Percentiles rank a stretch among this genome's conserved stretches.
Conservation (phyloP, 208 protist species). For the Kentomonas sorsogonicus region DNA sequence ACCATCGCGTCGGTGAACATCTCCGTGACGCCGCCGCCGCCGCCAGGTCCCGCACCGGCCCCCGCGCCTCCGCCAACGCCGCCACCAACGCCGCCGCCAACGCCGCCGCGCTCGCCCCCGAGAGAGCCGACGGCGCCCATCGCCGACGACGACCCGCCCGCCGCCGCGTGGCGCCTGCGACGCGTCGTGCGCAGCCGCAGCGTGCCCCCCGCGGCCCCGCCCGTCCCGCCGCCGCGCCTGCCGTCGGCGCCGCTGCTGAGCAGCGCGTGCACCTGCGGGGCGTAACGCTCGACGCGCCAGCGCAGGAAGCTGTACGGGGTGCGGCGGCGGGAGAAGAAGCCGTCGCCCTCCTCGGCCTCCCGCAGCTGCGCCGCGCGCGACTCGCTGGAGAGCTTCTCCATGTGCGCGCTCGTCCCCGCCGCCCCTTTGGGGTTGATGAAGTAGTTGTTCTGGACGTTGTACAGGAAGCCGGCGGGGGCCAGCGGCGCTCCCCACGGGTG, state of each 20-base stretch:
- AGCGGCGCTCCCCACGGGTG: constrained; percentile 65
- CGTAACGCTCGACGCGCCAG: constrained; percentile 68
- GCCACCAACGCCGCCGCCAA: background rate
- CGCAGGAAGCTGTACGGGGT: constrained; percentile 65
- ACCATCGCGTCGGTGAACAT: constrained; percentile 39
- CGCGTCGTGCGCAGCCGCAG: no score
- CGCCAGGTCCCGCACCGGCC: background rate
- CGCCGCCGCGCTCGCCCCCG: background rate
- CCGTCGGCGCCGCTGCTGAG: background rate
- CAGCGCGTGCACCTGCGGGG: constrained; percentile 30
- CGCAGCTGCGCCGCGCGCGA: background rate
- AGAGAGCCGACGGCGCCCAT: no score
- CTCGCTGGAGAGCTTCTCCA: background rate
- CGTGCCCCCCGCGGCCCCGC: background rate
- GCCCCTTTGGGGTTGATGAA: constrained; percentile 38
- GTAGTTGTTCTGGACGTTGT: constrained; percentile 61
- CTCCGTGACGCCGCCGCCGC: constrained; percentile 13
- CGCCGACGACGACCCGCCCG: no score
- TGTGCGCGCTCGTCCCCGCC: constrained; percentile 5
- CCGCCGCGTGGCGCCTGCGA: no score
- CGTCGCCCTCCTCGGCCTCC: background rate
- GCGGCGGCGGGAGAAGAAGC: constrained; percentile 33
- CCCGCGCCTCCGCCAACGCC: background rate
- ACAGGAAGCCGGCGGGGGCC: constrained; percentile 50
- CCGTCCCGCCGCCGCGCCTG: background rate